Conservation (phyloP, 2,329 filamentous ascomycete species). For the Tolypocladium amazonense region DNA sequence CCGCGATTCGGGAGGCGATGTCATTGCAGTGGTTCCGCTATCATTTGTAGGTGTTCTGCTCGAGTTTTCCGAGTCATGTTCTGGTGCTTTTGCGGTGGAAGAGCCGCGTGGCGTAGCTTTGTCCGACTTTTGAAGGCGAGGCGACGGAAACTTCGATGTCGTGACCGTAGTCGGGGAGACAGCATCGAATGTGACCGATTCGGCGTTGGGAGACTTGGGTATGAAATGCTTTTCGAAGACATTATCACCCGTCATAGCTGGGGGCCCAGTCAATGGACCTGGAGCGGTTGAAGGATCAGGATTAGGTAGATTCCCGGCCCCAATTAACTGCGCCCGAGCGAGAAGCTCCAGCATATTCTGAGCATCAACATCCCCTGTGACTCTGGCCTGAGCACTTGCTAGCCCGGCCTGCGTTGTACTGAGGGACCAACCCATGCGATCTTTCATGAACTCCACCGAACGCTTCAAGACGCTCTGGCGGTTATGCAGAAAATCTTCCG, state of each 20-base stretch:
- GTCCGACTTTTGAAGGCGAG: conserved; percentile 5
- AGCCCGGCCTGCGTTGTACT: conserved; percentile 60
- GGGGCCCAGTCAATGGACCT: conserved; percentile 69
- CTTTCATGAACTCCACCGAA: conserved; percentile 93
- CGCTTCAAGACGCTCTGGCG: conserved; percentile 88
- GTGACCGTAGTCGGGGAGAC: conserved; percentile 20
- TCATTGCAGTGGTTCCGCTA: conserved; percentile 39
- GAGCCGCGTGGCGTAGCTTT: conserved; percentile 7
- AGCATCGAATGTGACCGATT: conserved; percentile 26
- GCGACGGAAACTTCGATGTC: conserved; percentile 7
- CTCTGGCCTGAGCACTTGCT: conserved; percentile 71
- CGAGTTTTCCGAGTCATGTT: conserved; percentile 33
- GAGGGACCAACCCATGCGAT: conserved; percentile 71
- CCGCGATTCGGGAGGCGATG: conserved; percentile 44
- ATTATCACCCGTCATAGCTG: conserved; percentile 62
- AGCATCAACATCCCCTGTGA: conserved; percentile 73
- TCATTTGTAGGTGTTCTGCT: conserved; percentile 47
- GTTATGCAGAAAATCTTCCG: conserved; percentile 82
- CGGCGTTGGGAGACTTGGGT: conserved; percentile 40
- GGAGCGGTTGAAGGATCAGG: conserved; percentile 28
- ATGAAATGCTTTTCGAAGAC: conserved; percentile 78
- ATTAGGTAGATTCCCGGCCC: conserved; percentile 50
- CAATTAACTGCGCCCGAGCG: conserved; percentile 69
- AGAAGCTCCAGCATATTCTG: conserved; percentile 87
- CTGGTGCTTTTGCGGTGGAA: conserved; percentile 9